These are phyloP conservation scores for Pythium apleroticum DNA, from an alignment of 352 stramenopile species.

Conservation along the genomic window DNA sequence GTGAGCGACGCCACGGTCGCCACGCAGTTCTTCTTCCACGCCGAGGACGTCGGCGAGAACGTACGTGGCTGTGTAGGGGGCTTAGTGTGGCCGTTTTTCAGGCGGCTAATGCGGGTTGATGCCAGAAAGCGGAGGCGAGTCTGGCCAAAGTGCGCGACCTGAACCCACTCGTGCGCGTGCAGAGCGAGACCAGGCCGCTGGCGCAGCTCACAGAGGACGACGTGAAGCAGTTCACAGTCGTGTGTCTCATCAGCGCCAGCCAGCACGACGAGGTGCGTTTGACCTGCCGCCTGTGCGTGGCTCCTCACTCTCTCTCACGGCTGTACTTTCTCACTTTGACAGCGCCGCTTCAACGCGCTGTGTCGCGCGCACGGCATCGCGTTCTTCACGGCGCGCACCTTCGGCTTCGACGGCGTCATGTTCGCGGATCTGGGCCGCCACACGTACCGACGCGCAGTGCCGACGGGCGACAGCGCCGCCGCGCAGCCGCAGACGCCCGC, in stretches of 20 bases:
- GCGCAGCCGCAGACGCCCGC: constrained; percentile 19
- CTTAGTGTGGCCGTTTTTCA: neutral
- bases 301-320: neutral
- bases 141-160: constrained; percentile 90
- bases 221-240: constrained; percentile 87
- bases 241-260: constrained; percentile 65
- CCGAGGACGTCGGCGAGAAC: constrained; percentile 71
- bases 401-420: constrained; percentile 77
- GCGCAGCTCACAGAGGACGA: constrained; percentile 58
- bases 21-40: constrained; percentile 87
- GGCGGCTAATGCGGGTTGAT: constrained; percentile 16
- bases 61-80: constrained; percentile 27
- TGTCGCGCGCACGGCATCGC: constrained; percentile 55
- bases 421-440: constrained; percentile 79
- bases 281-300: neutral
- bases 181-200: constrained; percentile 68
- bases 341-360: constrained; percentile 60
- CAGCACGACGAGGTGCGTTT: constrained; percentile 38
- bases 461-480: constrained; percentile 18
- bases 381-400: constrained; percentile 76
- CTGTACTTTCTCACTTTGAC: neutral
- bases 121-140: constrained; percentile 74
- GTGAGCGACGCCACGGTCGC: constrained; percentile 48
- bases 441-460: constrained; percentile 52
- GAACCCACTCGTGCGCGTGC: constrained; percentile 92